A percentile compares a stretch with the other conserved stretches of the same genome.
These are phyloP conservation scores for Candida suzukii DNA, from an alignment of 805 yeast species.

Conservation along the genomic window DNA sequence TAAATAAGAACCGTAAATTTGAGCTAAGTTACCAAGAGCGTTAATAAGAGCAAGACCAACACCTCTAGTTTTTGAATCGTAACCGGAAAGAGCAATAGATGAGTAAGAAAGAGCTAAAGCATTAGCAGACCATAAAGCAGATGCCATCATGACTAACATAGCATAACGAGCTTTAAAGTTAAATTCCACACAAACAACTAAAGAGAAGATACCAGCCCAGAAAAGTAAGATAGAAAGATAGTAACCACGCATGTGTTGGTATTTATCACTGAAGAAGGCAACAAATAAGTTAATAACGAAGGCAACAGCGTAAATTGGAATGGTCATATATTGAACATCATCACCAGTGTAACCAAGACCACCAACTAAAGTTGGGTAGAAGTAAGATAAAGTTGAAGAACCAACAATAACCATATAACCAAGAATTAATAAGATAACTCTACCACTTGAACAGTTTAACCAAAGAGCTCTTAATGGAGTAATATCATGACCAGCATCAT, in stretches of 20 bases:
- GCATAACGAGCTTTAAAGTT: constrained; percentile 39
- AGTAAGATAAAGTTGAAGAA: constrained; percentile 30
- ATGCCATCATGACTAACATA: constrained; percentile 53
- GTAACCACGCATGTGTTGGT: constrained; percentile 42
- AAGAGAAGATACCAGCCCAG: constrained; percentile 32
- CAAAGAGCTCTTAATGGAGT: constrained; percentile 7
- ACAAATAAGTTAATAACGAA: constrained; percentile 5
- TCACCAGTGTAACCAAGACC: constrained; percentile 45
- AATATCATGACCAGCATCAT: constrained; percentile 4
- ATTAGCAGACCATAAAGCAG: constrained; percentile 51
- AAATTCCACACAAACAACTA: constrained; percentile 5
- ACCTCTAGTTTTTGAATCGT: constrained; percentile 10
- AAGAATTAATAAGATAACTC: constrained; percentile 21
- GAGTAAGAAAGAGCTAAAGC: constrained; percentile 53
- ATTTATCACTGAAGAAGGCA: constrained; percentile 14
- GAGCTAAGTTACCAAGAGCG: constrained; percentile 47
- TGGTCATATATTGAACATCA: constrained; percentile 16
- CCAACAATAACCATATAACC: constrained; percentile 45
- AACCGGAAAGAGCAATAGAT: constrained; percentile 33
- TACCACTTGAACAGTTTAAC: constrained; percentile 4
- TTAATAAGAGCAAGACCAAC: constrained; percentile 33
- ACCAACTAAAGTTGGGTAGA: constrained; percentile 54
- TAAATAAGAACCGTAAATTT: constrained; percentile 49
- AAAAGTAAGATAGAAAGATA: constrained; percentile 42
- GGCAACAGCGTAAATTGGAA: constrained; percentile 12